Base-by-base conservation (phyloP, 192 early-diverging fungal genomes). In the Obelidium mucronatum region DNA sequence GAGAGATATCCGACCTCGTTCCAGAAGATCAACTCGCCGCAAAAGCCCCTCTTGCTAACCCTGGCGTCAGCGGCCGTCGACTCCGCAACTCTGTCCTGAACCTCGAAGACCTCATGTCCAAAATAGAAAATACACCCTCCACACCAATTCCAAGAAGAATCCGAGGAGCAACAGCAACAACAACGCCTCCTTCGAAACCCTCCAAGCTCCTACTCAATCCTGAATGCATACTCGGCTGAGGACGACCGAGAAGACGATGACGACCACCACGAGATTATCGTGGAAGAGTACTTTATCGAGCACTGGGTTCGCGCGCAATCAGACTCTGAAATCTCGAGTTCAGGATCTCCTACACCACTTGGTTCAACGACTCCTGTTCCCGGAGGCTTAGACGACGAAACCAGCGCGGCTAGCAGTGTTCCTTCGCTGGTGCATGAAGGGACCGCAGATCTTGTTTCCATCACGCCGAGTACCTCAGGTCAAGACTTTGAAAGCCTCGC, bases 271-370 rank as follows among this genome's bases (percentile, higher is more conserved):
- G 55, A 71, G 37, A 15, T 72, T 58, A 54, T 72, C 11, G 36
- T 72, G 17, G 69, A 72, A 58, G 69, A 72, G 55, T 72, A 72
- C 37, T 72, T 58, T 40, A 54, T 72, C 22, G 40, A 72, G 34
- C 69, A 72, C 28, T 58, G 69, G 53, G 69, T 58, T 24, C 69
- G 36, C 6, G 26, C 67, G 8, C 44, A 48, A 15, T 48, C 44
- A 15, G 44, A 48, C 19, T 48, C 44, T 48, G 44, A 48, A 19
- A n/a, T n/a, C n/a, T n/a, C n/a, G n/a, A 48, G 44, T 48, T 15
- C 8, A 15, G 44, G 44, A 48, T 58, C 55, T 24, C 55, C 24
- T 8, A 22, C 30, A 31, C 11, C 17, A 0, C 17, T 8, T 22
- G 13, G 17, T 58, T 58, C 55, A 26, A 6, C 55, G 19, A 48